Evolutionary conservation across 2,329 filamentous ascomycete species (phyloP), one percentile per base, ranked within the genome.

Genomic region (Alternaria rosae): DNA sequence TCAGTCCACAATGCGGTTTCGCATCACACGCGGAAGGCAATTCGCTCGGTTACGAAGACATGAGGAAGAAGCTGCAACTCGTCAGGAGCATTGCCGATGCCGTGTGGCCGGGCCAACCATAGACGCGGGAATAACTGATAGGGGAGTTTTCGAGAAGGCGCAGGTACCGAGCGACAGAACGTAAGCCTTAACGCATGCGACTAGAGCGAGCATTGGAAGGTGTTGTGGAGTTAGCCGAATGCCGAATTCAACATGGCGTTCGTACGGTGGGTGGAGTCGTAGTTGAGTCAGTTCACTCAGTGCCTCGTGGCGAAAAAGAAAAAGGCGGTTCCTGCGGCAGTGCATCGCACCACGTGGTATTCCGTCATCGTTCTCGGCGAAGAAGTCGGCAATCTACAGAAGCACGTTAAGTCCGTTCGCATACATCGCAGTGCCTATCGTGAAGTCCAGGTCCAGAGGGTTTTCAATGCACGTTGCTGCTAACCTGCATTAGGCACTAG

Each of bases 1-100:
- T 79, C 15, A 75, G 71, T 47, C 77, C 77, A 3, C 77, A 79
- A 54, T 79, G 77, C 47, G 77, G 77, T 7, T 79, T 79, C 77
- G 91, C 90, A 35, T 92, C 88, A 35, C 91, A 94, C 75, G 88
- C 90, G 68, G 88, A 86, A 70, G 91, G 91, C 0, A 93, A 94
- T 74, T 85, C 87, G 13, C 82, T 94, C 56, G 86, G 84, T 21
- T 82, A 87, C 65, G 86, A 91, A 47, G 90, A 91, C 64, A 90
- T 93, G 88, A 87, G 87, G 80, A 87, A 86, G 78, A 94, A 93
- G 82, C 79, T 94, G 71, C 82, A 86, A 67, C 80, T 94, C 54
- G 89, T 93, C 17, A 86, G 91, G 66, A 83, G 88, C 69, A 88
- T 94, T 71, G 91, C 91, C 3, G 86, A 93, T 73, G 87, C 90